phyloP scores from a whole-genome alignment of 306 rosid genomes.

The Sindora glabra region DNA sequence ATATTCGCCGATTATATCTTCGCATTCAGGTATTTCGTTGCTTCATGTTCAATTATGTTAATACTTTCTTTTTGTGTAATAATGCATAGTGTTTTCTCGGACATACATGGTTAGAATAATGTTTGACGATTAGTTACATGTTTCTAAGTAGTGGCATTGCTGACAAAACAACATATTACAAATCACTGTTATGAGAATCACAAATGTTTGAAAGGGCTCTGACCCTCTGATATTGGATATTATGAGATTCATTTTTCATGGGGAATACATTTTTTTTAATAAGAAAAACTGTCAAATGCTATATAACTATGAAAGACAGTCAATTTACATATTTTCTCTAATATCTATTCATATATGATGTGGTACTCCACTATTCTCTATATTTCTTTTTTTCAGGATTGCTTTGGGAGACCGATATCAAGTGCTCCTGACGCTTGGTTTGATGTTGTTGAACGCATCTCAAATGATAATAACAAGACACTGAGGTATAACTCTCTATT shows the following conservation, averaged over 20 bases:
- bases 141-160: neutral
- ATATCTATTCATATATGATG: no score
- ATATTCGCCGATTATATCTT: slow-evolving; percentile 68
- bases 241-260: neutral
- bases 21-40: slow-evolving; percentile 62
- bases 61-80: neutral
- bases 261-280: neutral
- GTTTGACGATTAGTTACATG: no score
- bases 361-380: no score
- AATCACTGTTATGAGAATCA: neutral
- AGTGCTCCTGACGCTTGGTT: slow-evolving; percentile 99
- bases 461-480: slow-evolving; percentile 86
- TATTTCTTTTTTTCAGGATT: slow-evolving; percentile 45
- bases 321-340: neutral
- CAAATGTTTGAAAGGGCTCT: neutral
- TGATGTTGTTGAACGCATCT: slow-evolving; percentile 91
- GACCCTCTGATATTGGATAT: neutral
- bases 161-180: neutral
- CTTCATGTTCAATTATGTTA: neutral
- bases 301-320: neutral
- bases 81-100: no score
- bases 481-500: slow-evolving; percentile 33
- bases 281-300: no score
- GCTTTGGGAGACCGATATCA: slow-evolving; percentile 88
- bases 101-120: no score